Base-by-base conservation (phyloP, 768 basidiomycete species). In the Russula dissimulans region DNA sequence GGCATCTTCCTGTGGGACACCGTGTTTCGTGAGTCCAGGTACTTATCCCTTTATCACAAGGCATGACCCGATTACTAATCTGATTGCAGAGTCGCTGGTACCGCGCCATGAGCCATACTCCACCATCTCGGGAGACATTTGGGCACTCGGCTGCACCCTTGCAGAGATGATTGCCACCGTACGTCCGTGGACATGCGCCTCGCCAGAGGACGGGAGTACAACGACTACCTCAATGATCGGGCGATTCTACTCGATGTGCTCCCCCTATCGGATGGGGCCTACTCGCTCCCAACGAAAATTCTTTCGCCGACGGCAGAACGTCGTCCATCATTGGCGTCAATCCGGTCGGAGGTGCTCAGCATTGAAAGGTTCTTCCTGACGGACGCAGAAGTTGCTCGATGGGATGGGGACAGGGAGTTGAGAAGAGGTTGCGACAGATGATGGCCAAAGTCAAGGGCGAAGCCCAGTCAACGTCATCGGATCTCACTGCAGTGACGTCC, bases 301-400 rank as follows among this genome's bases (percentile, higher is more conserved):
- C 91, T 94, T 74, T 71, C 76, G n/a, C 71, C 85, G 55, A 82
- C 89, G 68, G 84, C 89, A 4, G 59, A 72, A 2, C 66, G 71
- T 29, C 85, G 91, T 34, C 83, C 87, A 54, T 75, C 81, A n/a
- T 74, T 95, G 44, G 71, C 75, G 5, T 79, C 84, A 5, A 76
- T 94, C 5, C 79, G 86, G 32, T 63, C 70, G 53, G 79, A 79
- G 56, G 77, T 95, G 66, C 65, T 79, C 18, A 69, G 71, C 7
- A 72, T 87, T 32, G 77, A 81, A 32, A 79, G 80, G 4, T 86
- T 91, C 76, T 86, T 81, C 68, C 75, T 81, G 75, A 73, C 75
- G 32, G 76, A 79, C 29, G 73, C 74, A 43, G 81, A 83, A 64
- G 53, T 42, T 0, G 32, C 7, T n/a, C n/a, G n/a, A n/a, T n/a